Percentiles rank a stretch among this genome's conserved stretches.
phyloP scores from a whole-genome alignment of 129 eudicot genomes.

The Solidago caesia region DNA sequence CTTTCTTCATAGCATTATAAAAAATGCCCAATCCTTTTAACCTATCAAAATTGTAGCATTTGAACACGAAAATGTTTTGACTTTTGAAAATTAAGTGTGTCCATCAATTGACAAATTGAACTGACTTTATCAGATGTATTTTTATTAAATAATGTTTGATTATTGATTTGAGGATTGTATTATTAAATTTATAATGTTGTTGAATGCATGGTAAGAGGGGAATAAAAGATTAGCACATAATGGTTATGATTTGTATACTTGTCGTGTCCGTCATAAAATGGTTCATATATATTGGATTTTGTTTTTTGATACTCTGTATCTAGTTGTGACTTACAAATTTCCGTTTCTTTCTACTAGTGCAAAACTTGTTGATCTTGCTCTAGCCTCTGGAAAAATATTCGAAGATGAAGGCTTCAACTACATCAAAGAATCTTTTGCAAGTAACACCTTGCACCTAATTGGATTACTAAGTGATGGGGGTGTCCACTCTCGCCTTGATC shows the following conservation, averaged over 20 bases:
- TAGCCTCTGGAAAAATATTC: slow-evolving; percentile 80
- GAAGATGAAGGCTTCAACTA: slow-evolving; percentile 87
- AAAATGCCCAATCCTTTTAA: neutral
- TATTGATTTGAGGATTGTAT: neutral
- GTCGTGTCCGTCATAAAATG: neutral
- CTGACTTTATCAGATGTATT: neutral
- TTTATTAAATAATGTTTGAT: neutral
- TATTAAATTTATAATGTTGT: neutral
- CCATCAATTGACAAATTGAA: neutral
- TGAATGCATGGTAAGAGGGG: neutral
- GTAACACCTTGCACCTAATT: slow-evolving; percentile 79
- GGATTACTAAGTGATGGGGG: slow-evolving; percentile 97
- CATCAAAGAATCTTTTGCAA: slow-evolving; percentile 68
- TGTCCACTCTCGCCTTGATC: slow-evolving; percentile 94
- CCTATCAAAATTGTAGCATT: neutral
- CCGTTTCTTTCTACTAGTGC: slow-evolving; percentile 48
- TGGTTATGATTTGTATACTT: neutral
- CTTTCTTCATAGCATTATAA: neutral
- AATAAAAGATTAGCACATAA: neutral
- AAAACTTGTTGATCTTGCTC: slow-evolving; percentile 91
- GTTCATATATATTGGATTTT: neutral
- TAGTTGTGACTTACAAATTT: neutral
- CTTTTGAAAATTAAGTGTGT: too few species aligned
- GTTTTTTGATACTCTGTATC: neutral
- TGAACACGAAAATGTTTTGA: neutral